Base-by-base conservation (phyloP, 78 protist genomes). In the Protostelium mycophagum region DNA sequence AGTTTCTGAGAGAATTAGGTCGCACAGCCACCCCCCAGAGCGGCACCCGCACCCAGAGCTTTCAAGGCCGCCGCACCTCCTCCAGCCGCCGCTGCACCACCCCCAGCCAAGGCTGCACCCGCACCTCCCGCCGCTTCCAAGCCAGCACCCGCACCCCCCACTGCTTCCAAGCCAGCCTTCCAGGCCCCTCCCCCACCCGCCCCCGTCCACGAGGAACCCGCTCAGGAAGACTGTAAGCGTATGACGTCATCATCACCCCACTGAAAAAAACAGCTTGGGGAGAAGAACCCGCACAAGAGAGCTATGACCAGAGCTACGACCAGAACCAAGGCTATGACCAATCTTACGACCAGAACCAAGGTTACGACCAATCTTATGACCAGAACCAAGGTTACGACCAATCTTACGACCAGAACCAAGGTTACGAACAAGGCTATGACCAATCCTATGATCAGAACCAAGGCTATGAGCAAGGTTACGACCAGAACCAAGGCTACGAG, bases 61-160 rank as follows among this genome's bases (percentile, higher is more conserved):
- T 31, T 28, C 10, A 86, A 89, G 83, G 91, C 34, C 85, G 34
- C 85, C 88, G 92, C 91, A 39, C 87, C 91, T 0, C 91, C 94
- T 28, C 35, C 37, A 29, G 85, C 87, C 34, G 87, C 38, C 37
- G 94, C 89, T 16, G 36, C 31, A n/a, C 37, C 88, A 39, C 51
- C 83, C 29, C 39, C 88, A 34, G 87, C 92, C 34, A 34, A 83
- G 37, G 89, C 89, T 35, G 83, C 88, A 1, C 93, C 85, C 36
- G 63, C 88, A 36, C 25, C 87, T 28, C 36, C 83, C n/a, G 88
- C 63, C 37, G 83, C 51, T 23, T 51, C 63, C 37, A 29, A 35
- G 0, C 89, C 89, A 37, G 63, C 34, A 23, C 37, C n/a, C 84
- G 91, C 63, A 85, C 36, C 35, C 34, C 73, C 86, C 35, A 87